These are phyloP conservation scores for Ricinus communis DNA, from an alignment of 345 rosid species.

Conservation along the genomic window DNA sequence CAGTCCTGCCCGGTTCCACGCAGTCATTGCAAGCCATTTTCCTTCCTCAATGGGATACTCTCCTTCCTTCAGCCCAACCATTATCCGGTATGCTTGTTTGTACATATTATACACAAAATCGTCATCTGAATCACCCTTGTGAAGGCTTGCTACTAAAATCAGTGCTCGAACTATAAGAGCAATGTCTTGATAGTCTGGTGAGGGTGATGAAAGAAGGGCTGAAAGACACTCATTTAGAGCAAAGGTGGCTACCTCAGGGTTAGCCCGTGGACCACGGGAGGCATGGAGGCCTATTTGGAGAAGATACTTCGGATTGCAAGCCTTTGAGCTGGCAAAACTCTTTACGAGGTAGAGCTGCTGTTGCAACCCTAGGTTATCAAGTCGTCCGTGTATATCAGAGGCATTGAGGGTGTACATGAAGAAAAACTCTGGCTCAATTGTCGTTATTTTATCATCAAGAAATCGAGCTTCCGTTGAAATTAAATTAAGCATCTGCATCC, in stretches of 20 bases:
- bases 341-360: constrained; percentile 50
- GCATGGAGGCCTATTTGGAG: constrained; percentile 78
- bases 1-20: constrained; percentile 88
- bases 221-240: constrained; percentile 78
- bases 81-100: constrained; percentile 80
- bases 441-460: constrained; percentile 28
- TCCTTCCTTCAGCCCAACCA: constrained; percentile 84
- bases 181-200: constrained; percentile 62
- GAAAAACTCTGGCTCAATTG: constrained; percentile 54
- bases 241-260: constrained; percentile 67
- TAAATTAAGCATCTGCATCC: constrained; percentile 49
- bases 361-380: constrained; percentile 51
- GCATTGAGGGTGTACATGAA: constrained; percentile 71
- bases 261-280: constrained; percentile 59
- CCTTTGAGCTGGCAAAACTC: constrained; percentile 67
- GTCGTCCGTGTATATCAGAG: constrained; percentile 66
- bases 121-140: constrained; percentile 69
- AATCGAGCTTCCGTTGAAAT: constrained; percentile 32
- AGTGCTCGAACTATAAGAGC: constrained; percentile 70
- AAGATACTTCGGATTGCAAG: constrained; percentile 62
- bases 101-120: constrained; percentile 59
- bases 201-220: constrained; percentile 56
- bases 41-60: constrained; percentile 89
- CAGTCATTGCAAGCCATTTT: constrained; percentile 94
- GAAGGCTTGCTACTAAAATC: constrained; percentile 56